Evolutionary conservation across 768 basidiomycete genomes (phyloP).

Genomic region (Flagelloscypha sp.): DNA sequence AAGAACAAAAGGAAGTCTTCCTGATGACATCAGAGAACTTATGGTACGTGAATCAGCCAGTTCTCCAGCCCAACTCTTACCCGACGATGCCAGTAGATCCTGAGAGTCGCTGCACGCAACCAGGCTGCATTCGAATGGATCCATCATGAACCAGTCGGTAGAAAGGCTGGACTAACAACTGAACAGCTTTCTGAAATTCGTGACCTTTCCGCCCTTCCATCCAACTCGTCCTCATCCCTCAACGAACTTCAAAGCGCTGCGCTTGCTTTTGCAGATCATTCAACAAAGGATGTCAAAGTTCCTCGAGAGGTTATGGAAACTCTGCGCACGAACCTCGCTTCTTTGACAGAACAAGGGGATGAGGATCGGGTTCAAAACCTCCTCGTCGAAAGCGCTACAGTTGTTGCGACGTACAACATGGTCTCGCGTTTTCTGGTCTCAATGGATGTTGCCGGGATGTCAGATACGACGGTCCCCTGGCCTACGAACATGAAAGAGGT

Average conservation of each 20-base stretch:
- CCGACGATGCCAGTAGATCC: slow-evolving; percentile 25
- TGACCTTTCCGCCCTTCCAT: slow-evolving; percentile 33
- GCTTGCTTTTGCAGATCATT: slow-evolving; percentile 50
- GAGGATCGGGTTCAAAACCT: slow-evolving; percentile 25
- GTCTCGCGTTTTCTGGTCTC: slow-evolving; percentile 59
- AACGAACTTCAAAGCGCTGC: slow-evolving; percentile 43
- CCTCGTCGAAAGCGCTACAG: slow-evolving; percentile 46
- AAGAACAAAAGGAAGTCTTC: slow-evolving; percentile 37
- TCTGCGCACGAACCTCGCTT: slow-evolving; percentile 30
- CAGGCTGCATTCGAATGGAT: slow-evolving; percentile 48
- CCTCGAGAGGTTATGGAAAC: slow-evolving; percentile 30
- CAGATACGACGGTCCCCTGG: slow-evolving; percentile 40
- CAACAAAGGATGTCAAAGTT: slow-evolving; percentile 40
- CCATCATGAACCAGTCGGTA: slow-evolving; percentile 45
- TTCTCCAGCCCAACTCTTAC: neutral
- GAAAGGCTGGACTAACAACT: slow-evolving; percentile 40
- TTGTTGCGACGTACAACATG: slow-evolving; percentile 57
- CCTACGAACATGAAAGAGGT: slow-evolving; percentile 40
- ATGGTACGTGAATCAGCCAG: slow-evolving; percentile 28
- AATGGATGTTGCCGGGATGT: slow-evolving; percentile 49
- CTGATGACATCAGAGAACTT: slow-evolving; percentile 40
- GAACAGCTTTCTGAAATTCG: slow-evolving; percentile 49
- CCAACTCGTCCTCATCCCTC: slow-evolving; percentile 26
- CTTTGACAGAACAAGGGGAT: slow-evolving; percentile 2
- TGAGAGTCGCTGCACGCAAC: slow-evolving; percentile 44